Conservation (phyloP, 352 stramenopile species). For the Phytopythium chamaehyphon region DNA sequence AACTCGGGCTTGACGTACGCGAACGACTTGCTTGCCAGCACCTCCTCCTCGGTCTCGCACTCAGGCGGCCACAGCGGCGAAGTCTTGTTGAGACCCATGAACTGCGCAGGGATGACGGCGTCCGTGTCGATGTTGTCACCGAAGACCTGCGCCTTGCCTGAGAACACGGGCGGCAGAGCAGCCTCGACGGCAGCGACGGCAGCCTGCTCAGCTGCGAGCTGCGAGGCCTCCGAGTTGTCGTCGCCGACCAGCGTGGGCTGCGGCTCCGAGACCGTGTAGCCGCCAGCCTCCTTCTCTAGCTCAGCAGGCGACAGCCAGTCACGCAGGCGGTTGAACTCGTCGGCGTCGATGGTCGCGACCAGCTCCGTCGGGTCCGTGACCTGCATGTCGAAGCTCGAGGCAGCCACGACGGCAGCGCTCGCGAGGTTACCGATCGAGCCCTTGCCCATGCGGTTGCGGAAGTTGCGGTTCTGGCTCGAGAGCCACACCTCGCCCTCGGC, state of each 20-base stretch:
- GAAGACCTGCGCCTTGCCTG: constrained; percentile 67
- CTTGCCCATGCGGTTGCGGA: constrained; percentile 81
- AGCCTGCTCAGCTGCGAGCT: constrained; percentile 54
- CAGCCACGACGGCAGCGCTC: constrained; percentile 63
- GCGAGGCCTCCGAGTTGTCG: constrained; percentile 15
- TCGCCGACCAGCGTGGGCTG: constrained; percentile 32
- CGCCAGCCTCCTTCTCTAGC: constrained; percentile 4
- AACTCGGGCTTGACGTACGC: constrained; percentile 82
- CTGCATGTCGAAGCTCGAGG: constrained; percentile 77
- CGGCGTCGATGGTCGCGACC: constrained; percentile 57
- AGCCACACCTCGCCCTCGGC: constrained; percentile 76
- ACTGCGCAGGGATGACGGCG: constrained; percentile 76
- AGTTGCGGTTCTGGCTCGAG: constrained; percentile 83
- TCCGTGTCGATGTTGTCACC: constrained; percentile 83
- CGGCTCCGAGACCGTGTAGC: constrained; percentile 40
- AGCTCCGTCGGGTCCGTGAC: constrained; percentile 65
- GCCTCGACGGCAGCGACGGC: constrained; percentile 52
- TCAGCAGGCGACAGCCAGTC: constrained; percentile 56
- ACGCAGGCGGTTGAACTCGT: constrained; percentile 77
- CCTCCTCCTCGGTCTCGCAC: constrained; percentile 75
- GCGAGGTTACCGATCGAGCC: constrained; percentile 76
- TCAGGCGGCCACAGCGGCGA: constrained; percentile 75
- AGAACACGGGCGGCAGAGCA: constrained; percentile 48
- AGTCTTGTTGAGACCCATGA: constrained; percentile 78
- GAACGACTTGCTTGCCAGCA: constrained; percentile 77